A percentile compares a stretch with the other conserved stretches of the same genome.
phyloP scores from a whole-genome alignment of 306 rosid genomes.

The Leucaena leucocephala region DNA sequence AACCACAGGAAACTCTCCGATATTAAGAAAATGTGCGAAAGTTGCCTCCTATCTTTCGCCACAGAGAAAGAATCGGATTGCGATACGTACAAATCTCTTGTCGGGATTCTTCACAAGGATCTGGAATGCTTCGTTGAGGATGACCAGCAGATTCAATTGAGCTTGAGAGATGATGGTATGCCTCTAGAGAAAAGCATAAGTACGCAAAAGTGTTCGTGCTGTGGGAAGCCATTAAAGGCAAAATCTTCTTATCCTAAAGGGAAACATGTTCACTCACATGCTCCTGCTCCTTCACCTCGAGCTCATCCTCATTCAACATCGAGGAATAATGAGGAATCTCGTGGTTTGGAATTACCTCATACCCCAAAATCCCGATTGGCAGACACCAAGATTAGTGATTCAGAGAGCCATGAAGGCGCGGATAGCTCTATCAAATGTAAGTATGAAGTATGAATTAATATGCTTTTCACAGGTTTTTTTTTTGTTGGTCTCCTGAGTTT shows the following conservation, averaged over 20 bases:
- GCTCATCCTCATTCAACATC: constrained; percentile 34
- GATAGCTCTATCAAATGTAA: constrained; percentile 43
- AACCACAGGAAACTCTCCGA: constrained; percentile 76
- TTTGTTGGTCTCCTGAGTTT: too few species aligned
- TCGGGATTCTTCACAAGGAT: constrained; percentile 86
- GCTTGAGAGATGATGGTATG: constrained; percentile 53
- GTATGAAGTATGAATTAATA: constrained; percentile 37
- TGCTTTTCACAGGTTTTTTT: neutral
- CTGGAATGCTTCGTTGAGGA: constrained; percentile 73
- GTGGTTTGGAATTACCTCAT: constrained; percentile 49
- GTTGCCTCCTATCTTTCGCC: constrained; percentile 84
- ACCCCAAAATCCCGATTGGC: constrained; percentile 37
- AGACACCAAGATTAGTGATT: constrained; percentile 49
- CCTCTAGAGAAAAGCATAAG: constrained; percentile 36
- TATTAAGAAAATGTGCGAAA: constrained; percentile 79
- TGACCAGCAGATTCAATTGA: constrained; percentile 56
- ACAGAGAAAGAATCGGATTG: constrained; percentile 69
- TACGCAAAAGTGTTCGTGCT: constrained; percentile 61
- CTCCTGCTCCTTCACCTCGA: constrained; percentile 76
- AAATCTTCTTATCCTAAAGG: constrained; percentile 47
- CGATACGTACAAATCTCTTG: constrained; percentile 74
- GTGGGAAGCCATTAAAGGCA: constrained; percentile 65
- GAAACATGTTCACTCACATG: constrained; percentile 44
- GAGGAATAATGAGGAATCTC: constrained; percentile 36
- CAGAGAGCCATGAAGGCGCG: constrained; percentile 46